A percentile compares a stretch with the other conserved stretches of the same genome.
phyloP scores from a whole-genome alignment of 108 stramenopile genomes.

The Skeletonema grethae region DNA sequence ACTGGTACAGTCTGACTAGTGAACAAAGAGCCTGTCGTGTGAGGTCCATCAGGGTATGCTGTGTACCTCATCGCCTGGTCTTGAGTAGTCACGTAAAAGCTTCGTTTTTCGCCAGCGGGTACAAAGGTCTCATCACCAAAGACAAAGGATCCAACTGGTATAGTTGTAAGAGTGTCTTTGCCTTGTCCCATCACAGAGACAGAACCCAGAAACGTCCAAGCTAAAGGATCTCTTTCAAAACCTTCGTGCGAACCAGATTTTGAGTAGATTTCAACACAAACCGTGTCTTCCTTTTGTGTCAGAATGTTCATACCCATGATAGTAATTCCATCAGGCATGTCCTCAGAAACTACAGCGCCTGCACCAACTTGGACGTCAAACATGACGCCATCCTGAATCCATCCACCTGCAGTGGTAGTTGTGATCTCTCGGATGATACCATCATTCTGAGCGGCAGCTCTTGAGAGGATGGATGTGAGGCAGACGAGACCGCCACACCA shows the following conservation, averaged over 20 bases:
- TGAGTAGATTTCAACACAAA: constrained; percentile 42
- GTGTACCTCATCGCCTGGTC: constrained; percentile 42
- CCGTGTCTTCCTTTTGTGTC: constrained; percentile 14
- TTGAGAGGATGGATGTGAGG: not conserved
- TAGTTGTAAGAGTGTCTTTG: constrained; percentile 26
- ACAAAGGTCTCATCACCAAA: constrained; percentile 9
- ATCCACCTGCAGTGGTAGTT: not conserved
- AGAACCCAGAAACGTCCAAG: constrained; percentile 41
- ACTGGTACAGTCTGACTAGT: not conserved
- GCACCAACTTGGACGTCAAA: not conserved
- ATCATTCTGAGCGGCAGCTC: not conserved
- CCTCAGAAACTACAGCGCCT: not conserved
- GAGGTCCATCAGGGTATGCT: constrained; percentile 17
- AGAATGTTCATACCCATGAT: constrained; percentile 79
- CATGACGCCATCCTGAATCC: constrained; percentile 1
- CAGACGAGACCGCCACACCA: not conserved
- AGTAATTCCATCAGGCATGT: constrained; percentile 50
- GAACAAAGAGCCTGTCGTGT: constrained; percentile 24
- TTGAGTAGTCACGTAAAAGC: constrained; percentile 43
- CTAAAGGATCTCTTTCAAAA: not conserved
- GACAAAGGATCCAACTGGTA: constrained; percentile 42
- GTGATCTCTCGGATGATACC: not conserved
- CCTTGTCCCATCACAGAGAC: constrained; percentile 35
- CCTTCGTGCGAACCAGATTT: constrained; percentile 21
- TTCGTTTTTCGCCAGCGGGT: constrained; percentile 11